Base-by-base conservation (phyloP, 768 basidiomycete species). In the Hebeloma cylindrosporum region DNA sequence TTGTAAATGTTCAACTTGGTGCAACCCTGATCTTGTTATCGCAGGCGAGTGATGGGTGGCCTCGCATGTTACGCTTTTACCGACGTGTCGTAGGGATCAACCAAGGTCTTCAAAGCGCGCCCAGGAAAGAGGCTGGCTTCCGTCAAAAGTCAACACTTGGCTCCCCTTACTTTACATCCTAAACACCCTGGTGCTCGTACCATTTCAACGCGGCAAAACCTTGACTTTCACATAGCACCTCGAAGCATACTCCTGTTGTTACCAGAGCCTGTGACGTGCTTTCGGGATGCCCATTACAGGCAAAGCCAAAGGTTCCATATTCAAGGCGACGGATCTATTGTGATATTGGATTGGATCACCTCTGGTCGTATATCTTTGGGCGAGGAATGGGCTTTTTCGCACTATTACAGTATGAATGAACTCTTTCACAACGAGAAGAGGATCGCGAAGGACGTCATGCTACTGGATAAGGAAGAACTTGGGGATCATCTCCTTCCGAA, bases 201-300 rank as follows among this genome's bases (percentile, higher is more conserved):
- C n/a, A n/a, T 64, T 37, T 43, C 54, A 37, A 93, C 89, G 5
- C 71, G 64, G 29, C 89, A 93, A 60, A 69, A 68, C n/a, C 69
- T 88, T 59, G 71, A 75, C 29, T 81, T 83, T 40, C 66, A 58
- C 7, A 64, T 96, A 36, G 66, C 71, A 4, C 56, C 77, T 2
- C 58, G 63, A 1, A 73, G 83, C 28, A 69, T 78, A 2, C 73
- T 97, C 38, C 80, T 93, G 57, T 75, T 96, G 36, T 79, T 98
- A 21, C 94, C 93, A 1, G 88, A 95, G 58, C 91, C 93, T 17
- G 90, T 96, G 36, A 92, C 93, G 16, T 96, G 93, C 64, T 98
- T 95, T 69, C 78, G 79, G 20, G 72, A 75, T 16, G 89, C 95
- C 6, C 78, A 78, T 0, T 98, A 98, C 66, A 76, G 77, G 47